Evolutionary conservation across 2,329 filamentous ascomycete species (phyloP).

Genomic region (Sclerotinia nivalis): DNA sequence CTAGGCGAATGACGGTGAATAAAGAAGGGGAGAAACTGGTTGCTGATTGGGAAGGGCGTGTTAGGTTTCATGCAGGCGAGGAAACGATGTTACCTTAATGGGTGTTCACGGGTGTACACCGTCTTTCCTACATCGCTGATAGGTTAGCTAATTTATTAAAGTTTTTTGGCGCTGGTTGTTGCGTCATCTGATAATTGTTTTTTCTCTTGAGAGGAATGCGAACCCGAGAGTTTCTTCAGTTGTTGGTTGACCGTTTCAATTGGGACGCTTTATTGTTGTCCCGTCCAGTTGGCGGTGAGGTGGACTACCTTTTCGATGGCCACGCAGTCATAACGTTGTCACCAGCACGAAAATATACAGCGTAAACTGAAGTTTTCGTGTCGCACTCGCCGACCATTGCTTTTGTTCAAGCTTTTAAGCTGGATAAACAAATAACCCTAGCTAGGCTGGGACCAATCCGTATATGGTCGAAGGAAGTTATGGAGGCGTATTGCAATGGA

Average conservation of each 20-base stretch:
- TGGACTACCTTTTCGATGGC: neutral
- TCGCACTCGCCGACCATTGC: neutral
- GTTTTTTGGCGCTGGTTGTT: neutral
- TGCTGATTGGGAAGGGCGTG: neutral
- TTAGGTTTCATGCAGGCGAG: neutral
- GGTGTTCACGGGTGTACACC: conserved; percentile 4
- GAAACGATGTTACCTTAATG: neutral
- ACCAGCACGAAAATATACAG: neutral
- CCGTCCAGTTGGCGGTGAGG: neutral
- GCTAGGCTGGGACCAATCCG: no score
- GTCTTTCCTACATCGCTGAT: neutral
- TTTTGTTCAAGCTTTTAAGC: neutral
- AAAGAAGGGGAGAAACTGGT: neutral
- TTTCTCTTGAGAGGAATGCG: neutral
- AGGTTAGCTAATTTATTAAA: conserved; percentile 1
- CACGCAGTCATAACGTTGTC: neutral
- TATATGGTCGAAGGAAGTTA: neutral
- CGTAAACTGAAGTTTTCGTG: neutral
- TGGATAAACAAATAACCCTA: neutral
- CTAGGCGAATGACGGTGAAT: neutral
- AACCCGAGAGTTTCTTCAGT: neutral
- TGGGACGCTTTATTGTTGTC: neutral
- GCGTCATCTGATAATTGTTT: conserved; percentile 4
- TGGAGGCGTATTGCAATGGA: neutral
- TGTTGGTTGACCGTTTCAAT: neutral